Percentiles rank a stretch among this genome's conserved stretches.
These are phyloP conservation scores for Phytophthora lateralis DNA, from an alignment of 352 stramenopile genomes.

Conservation along the genomic window DNA sequence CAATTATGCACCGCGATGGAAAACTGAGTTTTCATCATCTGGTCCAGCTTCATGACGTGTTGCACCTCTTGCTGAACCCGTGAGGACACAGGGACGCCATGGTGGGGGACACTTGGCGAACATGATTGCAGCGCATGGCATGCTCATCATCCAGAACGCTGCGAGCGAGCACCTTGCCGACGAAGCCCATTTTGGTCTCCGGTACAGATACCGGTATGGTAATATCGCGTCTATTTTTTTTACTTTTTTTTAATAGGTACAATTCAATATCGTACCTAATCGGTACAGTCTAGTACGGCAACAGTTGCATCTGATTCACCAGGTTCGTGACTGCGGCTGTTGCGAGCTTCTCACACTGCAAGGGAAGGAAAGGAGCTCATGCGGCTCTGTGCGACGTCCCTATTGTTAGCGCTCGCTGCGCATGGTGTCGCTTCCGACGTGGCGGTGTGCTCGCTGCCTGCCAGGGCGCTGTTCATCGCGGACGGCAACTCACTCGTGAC, in stretches of 20 bases:
- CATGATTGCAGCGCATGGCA: neutral
- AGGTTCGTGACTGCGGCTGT: neutral
- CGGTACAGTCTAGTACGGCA: neutral
- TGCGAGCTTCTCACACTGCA: conserved; percentile 2
- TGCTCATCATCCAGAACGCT: no score
- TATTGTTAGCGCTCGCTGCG: conserved; percentile 14
- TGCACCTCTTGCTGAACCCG: conserved; percentile 2
- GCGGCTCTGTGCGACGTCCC: conserved; percentile 2
- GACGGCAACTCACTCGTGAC: conserved; percentile 5
- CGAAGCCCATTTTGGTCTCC: no score
- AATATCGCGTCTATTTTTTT: neutral
- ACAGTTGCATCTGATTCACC: conserved; percentile 1
- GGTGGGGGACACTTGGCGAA: neutral
- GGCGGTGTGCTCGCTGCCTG: conserved; percentile 34
- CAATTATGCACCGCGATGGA: neutral
- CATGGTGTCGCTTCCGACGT: conserved; percentile 8
- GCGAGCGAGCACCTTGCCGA: no score
- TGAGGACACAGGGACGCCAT: neutral
- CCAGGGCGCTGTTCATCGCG: conserved; percentile 31
- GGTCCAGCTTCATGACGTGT: conserved; percentile 1
- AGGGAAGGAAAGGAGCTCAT: conserved; percentile 16
- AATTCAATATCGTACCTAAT: neutral
- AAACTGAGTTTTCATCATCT: conserved; percentile 15
- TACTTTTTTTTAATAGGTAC: no score
- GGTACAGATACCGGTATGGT: no score